Percentiles rank a stretch among this genome's conserved stretches.
phyloP scores from a whole-genome alignment of 2,329 filamentous ascomycete species.

The Fusarium sp. region DNA sequence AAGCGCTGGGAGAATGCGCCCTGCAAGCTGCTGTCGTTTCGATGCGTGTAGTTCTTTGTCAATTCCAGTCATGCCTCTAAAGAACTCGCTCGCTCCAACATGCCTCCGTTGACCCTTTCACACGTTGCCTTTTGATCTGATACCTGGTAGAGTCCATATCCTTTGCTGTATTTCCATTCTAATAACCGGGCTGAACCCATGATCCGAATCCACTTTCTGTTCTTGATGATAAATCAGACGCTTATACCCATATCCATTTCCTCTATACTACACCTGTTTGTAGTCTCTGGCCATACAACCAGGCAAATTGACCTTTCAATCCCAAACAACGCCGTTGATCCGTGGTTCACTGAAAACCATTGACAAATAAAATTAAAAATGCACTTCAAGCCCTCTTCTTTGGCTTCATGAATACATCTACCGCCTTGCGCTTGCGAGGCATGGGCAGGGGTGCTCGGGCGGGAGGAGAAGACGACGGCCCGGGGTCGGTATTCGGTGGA shows the following conservation, averaged over 20 bases:
- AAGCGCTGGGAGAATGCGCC: slow-evolving; percentile 21
- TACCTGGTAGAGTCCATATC: not conserved
- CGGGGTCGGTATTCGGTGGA: slow-evolving; percentile 26
- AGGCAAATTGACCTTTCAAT: not conserved
- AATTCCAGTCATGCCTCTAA: slow-evolving; percentile 3
- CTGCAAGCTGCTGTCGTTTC: slow-evolving; percentile 13
- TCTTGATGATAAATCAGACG: not conserved
- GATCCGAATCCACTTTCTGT: not conserved
- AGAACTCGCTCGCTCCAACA: not conserved
- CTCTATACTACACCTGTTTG: not conserved
- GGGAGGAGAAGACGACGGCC: slow-evolving; percentile 38
- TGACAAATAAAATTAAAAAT: not conserved
- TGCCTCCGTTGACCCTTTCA: not conserved
- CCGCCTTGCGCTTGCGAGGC: slow-evolving; percentile 58
- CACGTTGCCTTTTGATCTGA: not conserved
- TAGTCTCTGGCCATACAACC: slow-evolving; percentile 9
- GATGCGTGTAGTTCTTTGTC: slow-evolving; percentile 12
- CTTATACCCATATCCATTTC: slow-evolving; percentile 3
- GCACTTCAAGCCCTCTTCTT: slow-evolving; percentile 52
- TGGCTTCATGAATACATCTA: slow-evolving; percentile 62
- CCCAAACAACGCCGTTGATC: not conserved
- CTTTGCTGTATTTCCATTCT: slow-evolving; percentile 10
- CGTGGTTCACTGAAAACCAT: not conserved
- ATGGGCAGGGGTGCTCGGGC: slow-evolving; percentile 13
- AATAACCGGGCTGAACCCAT: not conserved